Conservation (phyloP, 208 protist species). For the Leishmania major region DNA sequence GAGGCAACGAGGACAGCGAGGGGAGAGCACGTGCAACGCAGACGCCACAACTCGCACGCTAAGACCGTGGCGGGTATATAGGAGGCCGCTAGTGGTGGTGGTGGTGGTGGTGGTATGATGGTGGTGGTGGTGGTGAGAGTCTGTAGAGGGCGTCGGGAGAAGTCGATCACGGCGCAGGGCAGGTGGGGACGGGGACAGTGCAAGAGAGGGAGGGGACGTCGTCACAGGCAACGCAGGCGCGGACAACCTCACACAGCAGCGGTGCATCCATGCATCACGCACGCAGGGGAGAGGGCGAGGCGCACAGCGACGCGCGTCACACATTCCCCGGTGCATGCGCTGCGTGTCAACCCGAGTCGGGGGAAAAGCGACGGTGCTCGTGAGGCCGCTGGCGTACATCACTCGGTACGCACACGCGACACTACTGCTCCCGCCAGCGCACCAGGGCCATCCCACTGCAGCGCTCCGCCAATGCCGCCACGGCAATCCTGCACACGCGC, state of each 20-base stretch:
- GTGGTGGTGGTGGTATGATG: no score
- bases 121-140: not conserved
- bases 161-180: not conserved
- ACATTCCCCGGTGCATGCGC: not conserved
- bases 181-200: not conserved
- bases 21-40: not conserved
- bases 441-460: not conserved
- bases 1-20: not conserved
- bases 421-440: not conserved
- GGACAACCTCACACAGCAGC: not conserved
- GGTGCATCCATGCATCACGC: not conserved
- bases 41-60: not conserved
- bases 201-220: not conserved
- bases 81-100: not conserved
- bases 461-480: not conserved
- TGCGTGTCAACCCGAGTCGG: not conserved
- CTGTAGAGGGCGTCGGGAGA: not conserved
- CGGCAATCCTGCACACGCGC: not conserved
- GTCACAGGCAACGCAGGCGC: not conserved
- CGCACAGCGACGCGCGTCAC: not conserved
- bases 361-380: not conserved
- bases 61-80: not conserved
- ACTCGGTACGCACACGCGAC: not conserved
- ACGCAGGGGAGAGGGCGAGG: not conserved
- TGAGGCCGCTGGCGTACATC: not conserved